Percentiles rank a stretch among this genome's conserved stretches.
Conservation (phyloP, 768 basidiomycete species). For the Amanita inopinata region DNA sequence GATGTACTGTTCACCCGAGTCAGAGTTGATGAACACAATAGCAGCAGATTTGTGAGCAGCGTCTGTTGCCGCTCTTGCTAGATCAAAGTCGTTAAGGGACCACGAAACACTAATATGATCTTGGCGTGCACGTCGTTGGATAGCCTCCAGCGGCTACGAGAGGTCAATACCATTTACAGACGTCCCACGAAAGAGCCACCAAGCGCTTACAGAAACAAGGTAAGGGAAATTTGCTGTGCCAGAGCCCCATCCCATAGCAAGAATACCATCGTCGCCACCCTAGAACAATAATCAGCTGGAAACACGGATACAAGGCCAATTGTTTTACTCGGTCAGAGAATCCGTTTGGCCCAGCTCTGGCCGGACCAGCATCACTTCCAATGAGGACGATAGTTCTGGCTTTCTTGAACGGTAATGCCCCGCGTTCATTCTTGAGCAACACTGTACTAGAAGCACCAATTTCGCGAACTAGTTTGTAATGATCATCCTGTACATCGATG, state of each 20-base stretch:
- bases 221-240: conserved; percentile 76
- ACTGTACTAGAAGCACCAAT: conserved; percentile 70
- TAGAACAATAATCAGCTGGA: conserved; percentile 7
- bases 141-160: conserved; percentile 64
- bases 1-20: conserved; percentile 81
- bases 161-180: not conserved
- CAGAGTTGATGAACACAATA: conserved; percentile 73
- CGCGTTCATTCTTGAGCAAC: conserved; percentile 60
- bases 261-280: conserved; percentile 54
- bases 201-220: conserved; percentile 63
- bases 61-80: conserved; percentile 34
- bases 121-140: conserved; percentile 60
- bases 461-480: conserved; percentile 55
- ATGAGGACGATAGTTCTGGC: conserved; percentile 51
- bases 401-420: conserved; percentile 48
- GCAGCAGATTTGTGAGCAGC: conserved; percentile 49
- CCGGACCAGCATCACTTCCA: conserved; percentile 59
- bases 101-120: conserved; percentile 51
- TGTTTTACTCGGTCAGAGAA: conserved; percentile 42
- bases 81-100: conserved; percentile 64
- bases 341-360: conserved; percentile 58
- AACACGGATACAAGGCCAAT: not conserved
- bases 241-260: conserved; percentile 92
- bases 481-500: conserved; percentile 62
- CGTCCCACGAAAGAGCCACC: conserved; percentile 6